Evolutionary conservation across 768 basidiomycete genomes (phyloP).

Genomic region (Hygrophorus russula): DNA sequence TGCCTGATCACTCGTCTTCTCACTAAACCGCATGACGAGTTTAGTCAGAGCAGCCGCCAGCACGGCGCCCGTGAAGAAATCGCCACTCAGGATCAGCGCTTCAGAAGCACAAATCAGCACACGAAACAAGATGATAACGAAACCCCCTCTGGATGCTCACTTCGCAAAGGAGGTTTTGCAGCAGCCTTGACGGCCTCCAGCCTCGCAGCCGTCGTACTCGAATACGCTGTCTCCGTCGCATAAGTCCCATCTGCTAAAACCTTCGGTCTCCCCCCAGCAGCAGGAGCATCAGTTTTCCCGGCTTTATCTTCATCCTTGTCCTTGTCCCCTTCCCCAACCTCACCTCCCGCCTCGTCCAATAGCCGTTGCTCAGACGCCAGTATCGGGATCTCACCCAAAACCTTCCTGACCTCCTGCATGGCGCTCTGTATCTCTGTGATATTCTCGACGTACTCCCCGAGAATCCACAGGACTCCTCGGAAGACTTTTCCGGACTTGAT

Average conservation of each 20-base stretch:
- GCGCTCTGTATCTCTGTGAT: constrained; percentile 56
- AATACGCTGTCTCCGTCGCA: constrained; percentile 91
- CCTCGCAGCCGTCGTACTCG: constrained; percentile 44
- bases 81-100: constrained; percentile 87
- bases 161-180: constrained; percentile 81
- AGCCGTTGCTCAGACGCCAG: constrained; percentile 80
- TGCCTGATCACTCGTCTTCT: constrained; percentile 32
- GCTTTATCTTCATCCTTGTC: constrained; percentile 36
- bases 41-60: constrained; percentile 88
- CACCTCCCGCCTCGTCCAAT: constrained; percentile 57
- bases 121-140: constrained; percentile 1
- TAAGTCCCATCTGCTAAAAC: constrained; percentile 96
- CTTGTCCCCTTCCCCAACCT: constrained; percentile 33
- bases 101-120: background rate
- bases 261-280: constrained; percentile 42
- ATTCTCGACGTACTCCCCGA: constrained; percentile 87
- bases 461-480: constrained; percentile 92
- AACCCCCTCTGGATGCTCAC: constrained; percentile 24
- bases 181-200: constrained; percentile 80
- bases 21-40: constrained; percentile 71
- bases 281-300: constrained; percentile 35
- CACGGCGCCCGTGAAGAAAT: constrained; percentile 93
- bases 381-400: constrained; percentile 96
- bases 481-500: constrained; percentile 97
- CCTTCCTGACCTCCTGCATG: constrained; percentile 71